Evolutionary conservation across 768 basidiomycete genomes (phyloP), one percentile per base, ranked within the genome.

Genomic region (Rhodotorula sphaerocarpa): DNA sequence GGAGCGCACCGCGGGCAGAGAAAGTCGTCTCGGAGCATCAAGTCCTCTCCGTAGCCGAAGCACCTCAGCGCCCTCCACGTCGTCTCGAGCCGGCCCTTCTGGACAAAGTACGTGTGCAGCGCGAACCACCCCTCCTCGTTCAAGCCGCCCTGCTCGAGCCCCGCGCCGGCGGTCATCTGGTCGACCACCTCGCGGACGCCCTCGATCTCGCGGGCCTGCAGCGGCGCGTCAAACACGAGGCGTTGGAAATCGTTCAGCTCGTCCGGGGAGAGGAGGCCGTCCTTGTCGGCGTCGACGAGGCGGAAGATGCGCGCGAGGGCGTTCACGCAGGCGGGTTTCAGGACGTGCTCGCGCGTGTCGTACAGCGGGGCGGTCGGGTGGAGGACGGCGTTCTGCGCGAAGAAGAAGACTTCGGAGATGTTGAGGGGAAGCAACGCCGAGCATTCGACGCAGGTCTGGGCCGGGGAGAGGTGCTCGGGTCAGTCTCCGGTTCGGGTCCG

Each of bases 211-310:
- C 91, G 87, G 18, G 81, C 76, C 77, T 96, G 93, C 27, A 99
- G 76, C 39, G 93, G 92, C 1, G 88, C 83, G 70, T 89, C 87
- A 73, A 97, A 99, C 71, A 92, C 96, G 81, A 92, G 92, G 69
- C 89, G 80, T 79, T 97, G 93, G 71, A 99, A 99, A 72, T 95
- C 91, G 74, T 97, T 96, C 39, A 99, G 79, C 74, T 99, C 93
- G 27, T 84, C 79, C 16, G 86, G 83, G 69, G 95, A 90, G 51
- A 99, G 79, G 46, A 95, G 77, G 0, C 90, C 91, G 72, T 97
- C 92, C 73, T 96, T 95, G 75, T 96, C 88, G 31, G 84, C 77
- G 75, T 99, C 93, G 71, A 92, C 93, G 20, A 99, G 81, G 73
- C 90, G 92, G 79, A 97, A 99, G 80, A 99, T 95, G 63, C 93